Conservation (phyloP, 768 basidiomycete species). For the Leccinum uliginosum region DNA sequence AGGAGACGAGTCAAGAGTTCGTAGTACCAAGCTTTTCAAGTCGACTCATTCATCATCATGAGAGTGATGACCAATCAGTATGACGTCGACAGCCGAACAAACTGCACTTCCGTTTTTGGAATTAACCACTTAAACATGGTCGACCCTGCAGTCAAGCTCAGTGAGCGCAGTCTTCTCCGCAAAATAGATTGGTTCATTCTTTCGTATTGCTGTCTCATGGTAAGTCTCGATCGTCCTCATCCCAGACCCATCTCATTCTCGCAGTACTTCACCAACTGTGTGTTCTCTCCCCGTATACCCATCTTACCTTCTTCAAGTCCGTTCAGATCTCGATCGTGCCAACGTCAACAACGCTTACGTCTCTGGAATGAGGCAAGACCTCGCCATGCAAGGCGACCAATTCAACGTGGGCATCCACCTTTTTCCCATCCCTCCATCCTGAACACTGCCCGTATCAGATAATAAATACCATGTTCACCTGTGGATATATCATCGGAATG, state of each 20-base stretch:
- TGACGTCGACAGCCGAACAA: slow-evolving; percentile 15
- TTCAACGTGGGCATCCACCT: slow-evolving; percentile 43
- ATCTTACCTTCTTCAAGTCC: background rate
- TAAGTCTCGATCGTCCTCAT: slow-evolving; percentile 21
- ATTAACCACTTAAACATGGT: background rate
- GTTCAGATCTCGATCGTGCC: slow-evolving; percentile 59
- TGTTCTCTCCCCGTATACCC: slow-evolving; percentile 9
- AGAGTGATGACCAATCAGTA: background rate
- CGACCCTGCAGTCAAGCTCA: background rate
- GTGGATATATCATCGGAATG: slow-evolving; percentile 73
- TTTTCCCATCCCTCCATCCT: background rate
- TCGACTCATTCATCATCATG: background rate
- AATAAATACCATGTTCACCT: slow-evolving; percentile 69
- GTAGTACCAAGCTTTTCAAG: background rate
- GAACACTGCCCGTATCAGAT: slow-evolving; percentile 32
- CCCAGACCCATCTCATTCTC: background rate
- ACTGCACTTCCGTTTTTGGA: background rate
- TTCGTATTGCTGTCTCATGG: slow-evolving; percentile 69
- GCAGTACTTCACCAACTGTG: slow-evolving; percentile 67
- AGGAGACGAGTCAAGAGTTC: background rate
- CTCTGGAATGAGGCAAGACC: slow-evolving; percentile 74
- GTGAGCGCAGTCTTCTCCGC: slow-evolving; percentile 49
- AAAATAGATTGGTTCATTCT: slow-evolving; percentile 68
- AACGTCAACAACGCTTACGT: slow-evolving; percentile 73
- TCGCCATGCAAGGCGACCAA: slow-evolving; percentile 59